Base-by-base conservation (phyloP, 768 basidiomycete species). In the Gloeopeniophorella convolvens region DNA sequence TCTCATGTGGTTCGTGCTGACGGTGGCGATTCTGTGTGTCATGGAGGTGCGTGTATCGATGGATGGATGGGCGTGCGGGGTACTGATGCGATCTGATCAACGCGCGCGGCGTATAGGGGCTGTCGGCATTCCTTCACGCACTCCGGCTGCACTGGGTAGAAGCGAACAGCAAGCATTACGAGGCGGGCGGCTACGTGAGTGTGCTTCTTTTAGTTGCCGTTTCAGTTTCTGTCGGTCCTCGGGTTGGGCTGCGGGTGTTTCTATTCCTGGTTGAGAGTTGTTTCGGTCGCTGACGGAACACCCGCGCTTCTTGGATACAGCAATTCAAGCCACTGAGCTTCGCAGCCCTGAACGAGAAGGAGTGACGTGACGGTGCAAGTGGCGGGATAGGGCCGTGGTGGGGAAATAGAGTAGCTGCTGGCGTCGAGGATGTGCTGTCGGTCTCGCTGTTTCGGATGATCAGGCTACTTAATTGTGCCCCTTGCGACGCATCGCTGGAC, bases 131-230 rank as follows among this genome's bases (percentile, higher is more conserved):
- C 73, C 68, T 97, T 66, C 95, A 98, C 67, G 95, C 95, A 6
- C 78, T 98, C 56, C 83, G 95, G 62, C 76, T 97, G 59, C 95
- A 97, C 68, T 98, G 95, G 92, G 95, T 97, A 51, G 94, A 98
- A 69, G 90, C 85, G 45, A 96, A 95, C 72, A 93, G 92, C 71
- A 95, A 96, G 74, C 91, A 93, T 64, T 95, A 86, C 65, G 81
- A 87, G 67, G 92, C 89, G 28, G 86, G 79, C 51, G 92, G 91
- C 66, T 80, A 92, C 73, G 89, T 91, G 71, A 66, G 85, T 83
- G 24, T 47, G 21, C 21, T 57, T 53, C 36, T 39, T 53, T 39
- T 51, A 51, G 48, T 36, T n/a, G n/a, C n/a, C n/a, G n/a, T n/a
- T n/a, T n/a, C n/a, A n/a, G n/a, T 10, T 32, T 27, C 23, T 9